phyloP scores from a whole-genome alignment of 2,329 filamentous ascomycete species.

The Phaeosphaeria sp. region DNA sequence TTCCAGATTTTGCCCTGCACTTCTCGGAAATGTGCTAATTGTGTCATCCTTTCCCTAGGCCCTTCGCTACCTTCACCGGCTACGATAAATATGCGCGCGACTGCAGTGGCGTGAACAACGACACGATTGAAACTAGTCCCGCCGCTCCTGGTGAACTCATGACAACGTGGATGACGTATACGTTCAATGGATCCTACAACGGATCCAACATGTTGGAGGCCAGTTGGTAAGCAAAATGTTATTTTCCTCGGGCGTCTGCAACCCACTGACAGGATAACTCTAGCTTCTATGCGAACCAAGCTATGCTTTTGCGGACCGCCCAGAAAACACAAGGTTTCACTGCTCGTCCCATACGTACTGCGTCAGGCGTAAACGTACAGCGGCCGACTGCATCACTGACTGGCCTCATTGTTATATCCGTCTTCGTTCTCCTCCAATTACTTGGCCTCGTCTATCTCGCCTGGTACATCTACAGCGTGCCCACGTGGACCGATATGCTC shows the following conservation, averaged over 20 bases:
- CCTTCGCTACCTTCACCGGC: conserved; percentile 4
- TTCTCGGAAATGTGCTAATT: too few relatives aligned
- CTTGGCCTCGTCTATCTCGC: conserved; percentile 10
- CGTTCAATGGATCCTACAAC: neutral
- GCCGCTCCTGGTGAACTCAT: neutral
- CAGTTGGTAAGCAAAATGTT: neutral
- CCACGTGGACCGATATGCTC: conserved; percentile 14
- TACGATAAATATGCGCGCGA: neutral
- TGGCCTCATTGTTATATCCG: conserved; percentile 4
- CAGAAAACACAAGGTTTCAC: conserved; percentile 5
- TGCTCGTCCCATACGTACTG: conserved; percentile 5
- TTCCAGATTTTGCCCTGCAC: too few relatives aligned
- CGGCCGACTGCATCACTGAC: neutral
- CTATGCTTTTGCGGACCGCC: conserved; percentile 8
- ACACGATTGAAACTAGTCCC: neutral
- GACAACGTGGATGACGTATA: neutral
- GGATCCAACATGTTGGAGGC: too few relatives aligned
- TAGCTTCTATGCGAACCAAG: conserved; percentile 10
- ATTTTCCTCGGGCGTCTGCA: neutral
- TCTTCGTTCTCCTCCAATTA: conserved; percentile 8
- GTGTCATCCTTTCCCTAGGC: too few relatives aligned
- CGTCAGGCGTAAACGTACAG: neutral
- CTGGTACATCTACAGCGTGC: conserved; percentile 14
- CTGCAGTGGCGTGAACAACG: neutral
- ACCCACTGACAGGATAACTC: neutral